phyloP scores from a whole-genome alignment of 139 green algal species.

The Picochlorum sp. region DNA sequence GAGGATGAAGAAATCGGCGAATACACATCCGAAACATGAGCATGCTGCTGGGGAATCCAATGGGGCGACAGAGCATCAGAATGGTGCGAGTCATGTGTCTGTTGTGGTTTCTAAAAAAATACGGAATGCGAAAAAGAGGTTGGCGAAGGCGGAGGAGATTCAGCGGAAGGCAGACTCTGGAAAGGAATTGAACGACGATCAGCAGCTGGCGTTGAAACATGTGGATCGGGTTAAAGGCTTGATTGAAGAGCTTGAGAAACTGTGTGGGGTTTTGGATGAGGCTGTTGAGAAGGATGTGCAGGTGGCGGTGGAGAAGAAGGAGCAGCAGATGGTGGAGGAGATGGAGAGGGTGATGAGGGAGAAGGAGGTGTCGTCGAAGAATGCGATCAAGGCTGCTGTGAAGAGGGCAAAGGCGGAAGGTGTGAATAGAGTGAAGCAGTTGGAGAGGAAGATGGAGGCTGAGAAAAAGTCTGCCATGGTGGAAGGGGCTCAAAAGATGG shows the following conservation, averaged over 20 bases:
- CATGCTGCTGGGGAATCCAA: too few species aligned
- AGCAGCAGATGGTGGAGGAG: neutral
- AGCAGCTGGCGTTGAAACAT: conserved; percentile 14
- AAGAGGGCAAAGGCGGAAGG: neutral
- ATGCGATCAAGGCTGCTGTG: neutral
- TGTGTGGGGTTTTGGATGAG: conserved; percentile 22
- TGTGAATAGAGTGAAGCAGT: neutral
- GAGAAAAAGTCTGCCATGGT: too few species aligned
- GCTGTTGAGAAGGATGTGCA: neutral
- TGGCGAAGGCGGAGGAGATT: conserved; percentile 28
- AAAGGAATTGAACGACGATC: conserved; percentile 32
- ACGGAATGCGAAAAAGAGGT: conserved; percentile 20
- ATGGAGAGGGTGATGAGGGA: conserved; percentile 8
- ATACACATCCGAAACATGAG: too few species aligned
- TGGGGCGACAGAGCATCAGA: neutral
- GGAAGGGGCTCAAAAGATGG: conserved; percentile 11
- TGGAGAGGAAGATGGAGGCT: too few species aligned
- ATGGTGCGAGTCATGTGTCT: neutral
- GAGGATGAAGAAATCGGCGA: too few species aligned
- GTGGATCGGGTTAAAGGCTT: conserved; percentile 1
- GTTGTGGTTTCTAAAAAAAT: conserved; percentile 11
- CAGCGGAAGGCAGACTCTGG: conserved; percentile 20
- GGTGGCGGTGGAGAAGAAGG: conserved; percentile 11
- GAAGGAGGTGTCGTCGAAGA: conserved; percentile 2
- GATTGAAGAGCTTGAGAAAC: conserved; percentile 46